phyloP scores from a whole-genome alignment of 2,329 filamentous ascomycete genomes.

The Arthroderma sp. region DNA sequence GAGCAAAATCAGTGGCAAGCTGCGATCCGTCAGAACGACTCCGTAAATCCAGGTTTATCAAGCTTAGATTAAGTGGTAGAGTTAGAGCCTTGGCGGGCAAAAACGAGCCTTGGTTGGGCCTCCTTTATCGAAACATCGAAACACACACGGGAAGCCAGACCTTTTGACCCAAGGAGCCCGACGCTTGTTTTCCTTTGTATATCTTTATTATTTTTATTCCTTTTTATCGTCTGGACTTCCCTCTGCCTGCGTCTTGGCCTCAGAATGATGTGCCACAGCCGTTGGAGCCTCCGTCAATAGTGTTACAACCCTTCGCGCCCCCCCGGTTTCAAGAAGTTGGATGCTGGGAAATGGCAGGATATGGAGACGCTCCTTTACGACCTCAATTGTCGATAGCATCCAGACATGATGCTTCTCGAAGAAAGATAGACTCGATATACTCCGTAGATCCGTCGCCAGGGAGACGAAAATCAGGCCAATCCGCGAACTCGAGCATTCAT shows the following conservation, averaged over 20 bases:
- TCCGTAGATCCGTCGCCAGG: constrained; percentile 6
- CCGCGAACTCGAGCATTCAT: constrained; percentile 7
- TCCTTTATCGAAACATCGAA: too few species aligned
- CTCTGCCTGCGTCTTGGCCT: background rate
- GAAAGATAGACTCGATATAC: too few species aligned
- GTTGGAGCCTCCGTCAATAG: constrained; percentile 6
- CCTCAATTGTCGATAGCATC: constrained; percentile 5
- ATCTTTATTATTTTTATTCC: background rate
- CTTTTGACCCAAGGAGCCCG: background rate
- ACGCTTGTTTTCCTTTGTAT: background rate
- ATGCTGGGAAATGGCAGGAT: constrained; percentile 5
- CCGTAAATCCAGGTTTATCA: too few species aligned
- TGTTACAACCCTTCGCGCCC: background rate
- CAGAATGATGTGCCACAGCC: constrained; percentile 7
- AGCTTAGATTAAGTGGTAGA: too few species aligned
- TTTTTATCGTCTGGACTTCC: background rate
- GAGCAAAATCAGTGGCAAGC: too few species aligned
- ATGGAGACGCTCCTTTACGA: constrained; percentile 6
- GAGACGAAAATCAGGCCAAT: constrained; percentile 10
- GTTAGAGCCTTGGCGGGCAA: too few species aligned
- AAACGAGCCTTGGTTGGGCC: too few species aligned
- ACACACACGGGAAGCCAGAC: too few species aligned
- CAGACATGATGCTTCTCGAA: background rate
- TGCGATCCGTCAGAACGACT: too few species aligned
- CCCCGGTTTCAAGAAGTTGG: background rate